These are phyloP conservation scores for Tetragonia tetragonoides DNA, from an alignment of 148 eudicot genomes.

Conservation along the genomic window DNA sequence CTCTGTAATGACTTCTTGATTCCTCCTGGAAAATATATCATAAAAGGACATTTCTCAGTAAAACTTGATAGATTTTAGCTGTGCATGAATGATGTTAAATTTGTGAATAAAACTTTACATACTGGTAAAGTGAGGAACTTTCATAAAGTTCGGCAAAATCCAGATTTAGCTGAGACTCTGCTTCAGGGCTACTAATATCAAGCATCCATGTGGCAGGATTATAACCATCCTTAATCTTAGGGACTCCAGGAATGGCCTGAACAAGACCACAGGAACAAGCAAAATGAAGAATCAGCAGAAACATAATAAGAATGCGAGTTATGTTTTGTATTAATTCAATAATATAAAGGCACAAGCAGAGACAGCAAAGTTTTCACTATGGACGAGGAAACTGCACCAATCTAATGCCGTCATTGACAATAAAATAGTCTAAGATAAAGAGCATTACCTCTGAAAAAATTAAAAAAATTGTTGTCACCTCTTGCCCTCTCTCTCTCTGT, in stretches of 20 bases:
- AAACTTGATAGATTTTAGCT: neutral
- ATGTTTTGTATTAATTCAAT: too few species aligned
- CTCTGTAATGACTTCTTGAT: conserved; percentile 48
- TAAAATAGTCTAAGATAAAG: too few species aligned
- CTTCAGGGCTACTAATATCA: conserved; percentile 47
- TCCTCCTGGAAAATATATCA: conserved; percentile 36
- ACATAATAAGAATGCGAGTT: too few species aligned
- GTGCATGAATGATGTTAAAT: neutral
- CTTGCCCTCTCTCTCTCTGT: too few species aligned
- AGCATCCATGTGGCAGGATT: conserved; percentile 92
- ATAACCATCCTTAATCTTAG: conserved; percentile 53
- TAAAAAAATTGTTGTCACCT: too few species aligned
- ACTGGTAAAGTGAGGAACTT: conserved; percentile 55
- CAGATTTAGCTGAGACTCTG: conserved; percentile 41
- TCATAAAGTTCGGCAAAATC: conserved; percentile 58
- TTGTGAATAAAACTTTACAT: conserved; percentile 18
- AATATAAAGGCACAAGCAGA: too few species aligned
- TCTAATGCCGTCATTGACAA: too few species aligned
- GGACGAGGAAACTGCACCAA: too few species aligned
- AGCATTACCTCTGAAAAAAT: too few species aligned
- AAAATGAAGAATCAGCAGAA: too few species aligned
- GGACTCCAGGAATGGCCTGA: conserved; percentile 54
- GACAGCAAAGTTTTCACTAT: too few species aligned
- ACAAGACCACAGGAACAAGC: conserved; percentile 6
- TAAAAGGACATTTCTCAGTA: conserved; percentile 5